Base-by-base conservation (phyloP, 2,329 filamentous ascomycete species). In the Alternaria sp. region DNA sequence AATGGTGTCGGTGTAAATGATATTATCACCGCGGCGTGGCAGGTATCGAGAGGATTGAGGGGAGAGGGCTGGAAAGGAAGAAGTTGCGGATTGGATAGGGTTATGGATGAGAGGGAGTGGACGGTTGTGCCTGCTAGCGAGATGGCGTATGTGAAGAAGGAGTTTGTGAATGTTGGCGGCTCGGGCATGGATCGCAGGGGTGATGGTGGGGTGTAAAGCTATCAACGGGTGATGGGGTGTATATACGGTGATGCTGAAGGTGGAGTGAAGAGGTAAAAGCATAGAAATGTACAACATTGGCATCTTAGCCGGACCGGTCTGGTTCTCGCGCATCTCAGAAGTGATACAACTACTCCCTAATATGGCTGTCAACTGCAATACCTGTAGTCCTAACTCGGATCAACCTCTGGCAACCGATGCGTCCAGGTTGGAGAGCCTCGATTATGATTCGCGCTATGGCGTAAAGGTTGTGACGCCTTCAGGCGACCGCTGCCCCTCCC, bases 11-110 rank as follows among this genome's bases (percentile, higher is more conserved):
- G 82, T 1, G 82, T 84, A 3, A 83, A 84, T 57, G 82, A 84
- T 68, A 82, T 81, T 59, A 79, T 90, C 38, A 81, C 82, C 22
- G 84, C 83, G 54, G 88, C 84, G 6, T 85, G 85, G 74, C 77
- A 87, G 62, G 79, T 87, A n/a, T 85, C 76, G 51, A 63, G 78
- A 79, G 70, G 79, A 54, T 39, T 78, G 43, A 69, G 65, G 39
- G 68, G 65, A 52, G 77, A 69, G 28, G 75, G 70, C 46, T 75
- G 70, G 69, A 68, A 66, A 51, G 69, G 74, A 24, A 67, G 66
- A 14, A 67, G 63, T 20, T 71, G 68, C 38, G 75, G 73, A 0
- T 54, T 77, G 28, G 75, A 75, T 2, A 59, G 60, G 32, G 63
- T 63, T 6, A 30, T 60, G 36, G 66, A 73, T 51, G 32, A 56